Evolutionary conservation across 139 green algal species (phyloP), one percentile per base, ranked within the genome.

Genomic region (Tetraselmis striata): DNA sequence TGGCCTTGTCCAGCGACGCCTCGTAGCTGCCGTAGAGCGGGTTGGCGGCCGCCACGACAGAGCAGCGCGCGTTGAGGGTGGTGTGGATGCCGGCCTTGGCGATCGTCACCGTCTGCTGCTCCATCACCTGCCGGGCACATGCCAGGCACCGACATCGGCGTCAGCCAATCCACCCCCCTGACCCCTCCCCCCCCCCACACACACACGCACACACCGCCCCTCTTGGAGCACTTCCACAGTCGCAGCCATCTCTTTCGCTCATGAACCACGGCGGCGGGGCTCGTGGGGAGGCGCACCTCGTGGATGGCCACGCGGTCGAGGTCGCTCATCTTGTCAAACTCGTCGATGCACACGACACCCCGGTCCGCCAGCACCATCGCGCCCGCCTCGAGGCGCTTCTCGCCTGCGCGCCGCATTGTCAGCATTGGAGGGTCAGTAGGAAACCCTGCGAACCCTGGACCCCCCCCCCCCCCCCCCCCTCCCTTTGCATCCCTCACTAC

Each of bases 261-360:
- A n/a, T n/a, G n/a, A n/a, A n/a, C n/a, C n/a, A n/a, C n/a, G n/a
- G n/a, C n/a, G n/a, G n/a, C n/a, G n/a, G n/a, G n/a, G n/a, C n/a
- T n/a, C n/a, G 18, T 67, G 45, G 45, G 45, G 18, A 5, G 45
- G 27, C 84, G 0, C 78, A 96, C 93, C 91, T 99, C 97, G 85
- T 99, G 97, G 78, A 99, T 99, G 80, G 97, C 96, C 45, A 99
- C 96, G 1, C 97, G 88, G 89, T 99, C 97, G 59, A 89, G 85
- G 77, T 99, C 97, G 85, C 90, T 97, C 97, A 99, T 99, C 91
- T 99, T 99, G 91, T 99, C 97, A 88, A 99, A 99, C 90, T 99
- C 97, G 82, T 99, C 97, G 76, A 99, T 99, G 91, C 97, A 99
- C 79, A 99, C 97, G 25, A 99, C 85, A 27, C 97, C 97, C 26